Conservation (phyloP, 1,284 basidiomycete species). For the Peniophora sp. region DNA sequence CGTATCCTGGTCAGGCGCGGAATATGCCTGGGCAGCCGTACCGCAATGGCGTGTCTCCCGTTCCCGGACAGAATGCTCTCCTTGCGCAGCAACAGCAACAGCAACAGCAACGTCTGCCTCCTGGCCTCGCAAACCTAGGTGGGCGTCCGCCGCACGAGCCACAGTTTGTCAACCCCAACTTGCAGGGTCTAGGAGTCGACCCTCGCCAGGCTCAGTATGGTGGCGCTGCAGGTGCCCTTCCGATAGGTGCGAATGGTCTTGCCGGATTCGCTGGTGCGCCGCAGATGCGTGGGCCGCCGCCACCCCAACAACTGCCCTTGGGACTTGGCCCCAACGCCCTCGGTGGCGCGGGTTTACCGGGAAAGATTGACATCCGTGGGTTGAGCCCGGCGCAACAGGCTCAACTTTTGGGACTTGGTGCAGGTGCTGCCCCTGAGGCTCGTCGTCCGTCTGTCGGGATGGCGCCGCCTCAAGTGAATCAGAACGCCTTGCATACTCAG, state of each 20-base stretch:
- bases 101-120: constrained; percentile 40
- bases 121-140: constrained; percentile 76
- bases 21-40: constrained; percentile 60
- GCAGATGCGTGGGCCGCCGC: constrained; percentile 43
- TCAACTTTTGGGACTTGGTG: constrained; percentile 38
- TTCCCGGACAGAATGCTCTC: constrained; percentile 37
- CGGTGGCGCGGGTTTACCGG: constrained; percentile 29
- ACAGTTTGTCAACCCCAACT: constrained; percentile 50
- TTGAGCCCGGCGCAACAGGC: constrained; percentile 43
- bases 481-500: constrained; percentile 27
- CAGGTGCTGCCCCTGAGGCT: constrained; percentile 24
- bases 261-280: constrained; percentile 39
- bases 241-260: constrained; percentile 29
- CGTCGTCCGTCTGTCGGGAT: constrained; percentile 30
- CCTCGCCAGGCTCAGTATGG: constrained; percentile 38
- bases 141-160: constrained; percentile 74
- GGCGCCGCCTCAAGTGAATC: constrained; percentile 41
- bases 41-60: constrained; percentile 63
- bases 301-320: constrained; percentile 41
- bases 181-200: constrained; percentile 33
- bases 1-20: constrained; percentile 41
- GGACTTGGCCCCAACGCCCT: constrained; percentile 34
- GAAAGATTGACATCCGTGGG: constrained; percentile 45
- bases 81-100: constrained; percentile 35
- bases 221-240: constrained; percentile 46